Base-by-base conservation (phyloP, 805 yeast genomes). In the Lachancea meyersii region DNA sequence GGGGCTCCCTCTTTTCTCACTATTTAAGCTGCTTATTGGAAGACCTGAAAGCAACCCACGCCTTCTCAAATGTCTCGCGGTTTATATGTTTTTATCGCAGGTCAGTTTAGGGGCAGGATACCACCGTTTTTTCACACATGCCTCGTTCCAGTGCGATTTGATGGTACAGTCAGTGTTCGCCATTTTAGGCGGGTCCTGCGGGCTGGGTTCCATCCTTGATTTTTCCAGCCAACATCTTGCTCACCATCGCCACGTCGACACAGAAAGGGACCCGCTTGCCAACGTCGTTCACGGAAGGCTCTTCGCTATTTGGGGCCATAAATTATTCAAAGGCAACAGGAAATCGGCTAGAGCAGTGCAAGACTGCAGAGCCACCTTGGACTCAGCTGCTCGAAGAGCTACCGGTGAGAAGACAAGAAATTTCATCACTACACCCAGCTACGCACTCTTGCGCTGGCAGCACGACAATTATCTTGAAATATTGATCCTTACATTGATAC, bases 271-370 rank as follows among this genome's bases (percentile, higher is more conserved):
- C 62, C 97, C 97, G 1, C 87, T 86, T 64, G 80, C 80, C 55
- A 49, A 39, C 26, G 81, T 84, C 30, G 76, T 89, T 57, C 73
- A 84, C 46, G 96, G 97, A 0, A 73, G 87, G 53, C 64, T 75
- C 54, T 88, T 79, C 75, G 79, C 91, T 26, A 96, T 88, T 64
- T 70, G 87, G 65, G 97, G 96, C 3, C 89, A 96, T 95, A 73
- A 85, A 67, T 58, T 87, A 26, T 69, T 82, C 46, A 73, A 73
- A 51, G 88, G 86, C 50, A 79, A 77, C 61, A 74, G 80, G 16
- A 75, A 75, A 39, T 73, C 70, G 6, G 53, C 61, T 21, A 62
- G 58, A 34, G 71, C 72, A 9, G 67, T 69, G 4, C 52, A 60
- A 21, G 67, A 65, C 36, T 60, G 67, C 43, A 64, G 68, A 65